Evolutionary conservation across 768 basidiomycete species (phyloP), one percentile per base, ranked within the genome.

Genomic region (Tulasnella sp.): DNA sequence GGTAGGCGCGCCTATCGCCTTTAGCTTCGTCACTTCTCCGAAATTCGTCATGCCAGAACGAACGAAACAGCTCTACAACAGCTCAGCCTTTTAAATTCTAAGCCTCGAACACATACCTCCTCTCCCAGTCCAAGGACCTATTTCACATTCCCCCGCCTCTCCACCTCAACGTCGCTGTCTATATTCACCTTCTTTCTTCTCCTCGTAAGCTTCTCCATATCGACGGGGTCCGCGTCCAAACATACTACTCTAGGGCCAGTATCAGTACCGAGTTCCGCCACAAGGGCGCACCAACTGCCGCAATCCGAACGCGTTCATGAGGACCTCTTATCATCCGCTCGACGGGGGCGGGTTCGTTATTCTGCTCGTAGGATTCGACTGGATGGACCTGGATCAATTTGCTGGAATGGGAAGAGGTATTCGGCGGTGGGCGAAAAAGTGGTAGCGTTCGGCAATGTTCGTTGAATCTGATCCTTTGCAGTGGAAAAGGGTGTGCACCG

Each of bases 21-120:
- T 18, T 16, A 26, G 40, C 51, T 70, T 80, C 7, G 18, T 5
- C 29, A 51, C 23, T 15, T 44, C 10, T n/a, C 57, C 9, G 23
- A 51, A 29, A 10, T 15, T 44, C 3, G 23, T 61, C 23, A 6
- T 40, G 6, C 71, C 79, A 94, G 93, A 46, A 93, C 91, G 35
- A 95, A 95, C 82, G 92, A 94, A 84, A 94, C 93, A 23, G 94
- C 93, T 0, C 80, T 94, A 29, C 93, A 95, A 82, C 87, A 89
- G 77, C 86, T 94, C 55, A 89, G 92, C 0, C 92, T 92, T 1
- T 94, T 92, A n/a, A n/a, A n/a, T n/a, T 83, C 83, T 92, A 35
- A 86, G 94, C 18, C 86, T 95, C 74, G 89, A 90, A 76, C 84
- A 93, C 81, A 85, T 94, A 37, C 91, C 93, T 32, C 79, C 78